Base-by-base conservation (phyloP, 2,329 filamentous ascomycete species). In the Trichoderma asperellum region DNA sequence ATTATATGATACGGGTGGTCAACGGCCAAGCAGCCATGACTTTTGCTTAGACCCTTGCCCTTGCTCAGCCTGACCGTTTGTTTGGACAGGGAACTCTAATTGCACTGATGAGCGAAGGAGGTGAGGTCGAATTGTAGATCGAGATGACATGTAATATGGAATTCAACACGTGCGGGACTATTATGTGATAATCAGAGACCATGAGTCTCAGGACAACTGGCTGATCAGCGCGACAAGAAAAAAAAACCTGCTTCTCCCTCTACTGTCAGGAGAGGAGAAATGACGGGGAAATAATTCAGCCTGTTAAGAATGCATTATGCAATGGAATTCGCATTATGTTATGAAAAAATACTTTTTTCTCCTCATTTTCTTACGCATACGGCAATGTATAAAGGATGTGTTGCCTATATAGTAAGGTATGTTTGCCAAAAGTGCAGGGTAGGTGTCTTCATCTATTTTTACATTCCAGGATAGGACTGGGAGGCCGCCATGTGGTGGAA, bases 391-490 rank as follows among this genome's bases (percentile, higher is more conserved):
- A 55, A 27, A 29, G 24, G 52, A 27, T 11, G 27, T n/a, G 21
- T 27, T 55, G 52, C 52, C 52, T 27, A 27, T 27, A 55, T 29
- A 29, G 52, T 55, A 55, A 55, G 40, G 59, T 35, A 62, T 62
- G 32, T 1, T n/a, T 18, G 12, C 59, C 59, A 62, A 62, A 62
- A 52, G 37, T 34, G 40, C 24, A 64, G 61, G 61, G 61, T 64
- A 64, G 61, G 61, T 43, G 40, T 56, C 47, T 2, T 27, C 18
- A 57, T 11, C 34, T 55, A 40, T 35, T 63, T 52, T 32, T 55
- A 35, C 61, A 55, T 64, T 43, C 34, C 61, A 24, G 12, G 49
- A 37, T 34, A n/a, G 37, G n/a, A n/a, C 11, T n/a, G n/a, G 40
- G 40, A 43, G 40, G 40, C 40, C 40, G 40, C 40, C 47, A 49